phyloP scores from a whole-genome alignment of 2,329 filamentous ascomycete species.

The Bipolaris gigantea region DNA sequence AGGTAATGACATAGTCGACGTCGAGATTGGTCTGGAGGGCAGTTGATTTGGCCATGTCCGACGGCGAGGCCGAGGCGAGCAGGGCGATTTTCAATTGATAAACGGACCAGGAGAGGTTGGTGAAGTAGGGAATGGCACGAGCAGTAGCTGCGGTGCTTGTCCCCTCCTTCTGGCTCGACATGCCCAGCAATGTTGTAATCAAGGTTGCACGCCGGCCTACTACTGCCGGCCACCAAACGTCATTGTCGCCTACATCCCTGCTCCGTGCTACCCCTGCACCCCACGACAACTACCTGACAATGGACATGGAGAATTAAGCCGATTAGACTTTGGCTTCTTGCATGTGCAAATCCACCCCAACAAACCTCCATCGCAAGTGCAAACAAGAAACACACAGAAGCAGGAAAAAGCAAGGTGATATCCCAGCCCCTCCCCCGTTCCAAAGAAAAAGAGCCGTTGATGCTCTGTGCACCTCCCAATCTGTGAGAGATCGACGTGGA shows the following conservation, averaged over 20 bases:
- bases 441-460: too few species aligned
- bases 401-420: too few species aligned
- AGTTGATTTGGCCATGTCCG: conserved; percentile 44
- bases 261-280: conserved; percentile 19
- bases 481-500: too few species aligned
- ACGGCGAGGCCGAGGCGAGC: conserved; percentile 21
- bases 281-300: too few species aligned
- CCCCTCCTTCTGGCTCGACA: conserved; percentile 21
- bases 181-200: conserved; percentile 29
- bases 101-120: conserved; percentile 20
- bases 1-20: conserved; percentile 88
- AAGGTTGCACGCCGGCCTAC: conserved; percentile 29
- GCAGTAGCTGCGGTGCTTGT: conserved; percentile 10
- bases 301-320: too few species aligned
- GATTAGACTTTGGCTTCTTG: too few species aligned
- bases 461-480: too few species aligned
- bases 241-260: conserved; percentile 28
- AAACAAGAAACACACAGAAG: too few species aligned
- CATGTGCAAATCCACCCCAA: too few species aligned
- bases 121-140: conserved; percentile 21
- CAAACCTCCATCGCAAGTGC: too few species aligned
- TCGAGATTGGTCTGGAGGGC: conserved; percentile 60
- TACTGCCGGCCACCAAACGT: conserved; percentile 30
- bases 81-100: conserved; percentile 25
- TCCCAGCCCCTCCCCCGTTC: too few species aligned